Evolutionary conservation across 2,329 filamentous ascomycete species (phyloP).

Genomic region (Phoma sp.): DNA sequence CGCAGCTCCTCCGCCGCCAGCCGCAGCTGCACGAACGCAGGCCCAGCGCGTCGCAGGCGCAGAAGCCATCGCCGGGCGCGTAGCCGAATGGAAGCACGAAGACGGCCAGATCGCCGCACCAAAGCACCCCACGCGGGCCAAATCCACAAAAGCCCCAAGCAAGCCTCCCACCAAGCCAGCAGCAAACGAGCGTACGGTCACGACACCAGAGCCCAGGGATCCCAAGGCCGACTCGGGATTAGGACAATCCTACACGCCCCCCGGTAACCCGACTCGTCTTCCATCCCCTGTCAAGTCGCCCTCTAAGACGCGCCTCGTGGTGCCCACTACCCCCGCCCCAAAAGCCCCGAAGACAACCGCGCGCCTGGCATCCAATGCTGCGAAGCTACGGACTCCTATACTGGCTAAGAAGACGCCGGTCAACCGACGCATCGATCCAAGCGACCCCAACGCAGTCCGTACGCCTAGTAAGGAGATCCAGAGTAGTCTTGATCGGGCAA

Average conservation of each 20-base stretch:
- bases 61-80: conserved; percentile 20
- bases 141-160: conserved; percentile 1
- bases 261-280: conserved; percentile 16
- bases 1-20: neutral
- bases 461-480: conserved; percentile 35
- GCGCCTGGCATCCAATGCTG: neutral
- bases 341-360: neutral
- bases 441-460: conserved; percentile 22
- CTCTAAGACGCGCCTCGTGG: conserved; percentile 1
- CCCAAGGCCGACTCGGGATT: neutral
- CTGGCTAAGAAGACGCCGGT: neutral
- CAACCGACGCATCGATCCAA: neutral
- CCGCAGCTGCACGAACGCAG: neutral
- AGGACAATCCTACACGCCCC: conserved; percentile 13
- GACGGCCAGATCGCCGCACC: conserved; percentile 3
- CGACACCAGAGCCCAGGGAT: neutral
- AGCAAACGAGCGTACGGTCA: neutral
- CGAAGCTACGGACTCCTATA: neutral
- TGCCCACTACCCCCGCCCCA: neutral
- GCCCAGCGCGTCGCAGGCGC: conserved; percentile 21
- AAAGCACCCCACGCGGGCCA: neutral
- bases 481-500: conserved; percentile 28
- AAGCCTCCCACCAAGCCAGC: neutral
- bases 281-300: conserved; percentile 4
- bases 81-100: conserved; percentile 24